A percentile compares a stretch with the other conserved stretches of the same genome.
phyloP scores from a whole-genome alignment of 768 basidiomycete genomes.

The Dioszegia hungarica region DNA sequence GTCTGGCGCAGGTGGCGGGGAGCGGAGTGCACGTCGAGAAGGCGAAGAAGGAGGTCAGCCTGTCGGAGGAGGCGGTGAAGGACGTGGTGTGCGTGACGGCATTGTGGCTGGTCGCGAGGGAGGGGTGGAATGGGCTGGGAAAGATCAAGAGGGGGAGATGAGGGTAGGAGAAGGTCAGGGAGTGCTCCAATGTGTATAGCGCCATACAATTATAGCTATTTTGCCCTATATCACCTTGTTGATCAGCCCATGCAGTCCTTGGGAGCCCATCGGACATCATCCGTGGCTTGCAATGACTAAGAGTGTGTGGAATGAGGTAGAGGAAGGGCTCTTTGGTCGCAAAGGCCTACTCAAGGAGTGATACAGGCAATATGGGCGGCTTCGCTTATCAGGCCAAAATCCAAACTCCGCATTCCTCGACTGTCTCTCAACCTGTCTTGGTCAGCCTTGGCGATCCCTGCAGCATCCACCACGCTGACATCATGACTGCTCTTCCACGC shows the following conservation, averaged over 20 bases:
- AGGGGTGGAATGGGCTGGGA: constrained; percentile 86
- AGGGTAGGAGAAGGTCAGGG: neutral
- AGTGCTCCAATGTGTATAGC: too few species aligned
- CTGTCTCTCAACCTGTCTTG: neutral
- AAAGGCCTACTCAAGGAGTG: too few species aligned
- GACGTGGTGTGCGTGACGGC: constrained; percentile 82
- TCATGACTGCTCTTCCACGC: neutral
- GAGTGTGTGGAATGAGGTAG: too few species aligned
- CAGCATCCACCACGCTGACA: neutral
- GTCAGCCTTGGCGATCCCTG: too few species aligned
- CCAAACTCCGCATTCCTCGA: neutral
- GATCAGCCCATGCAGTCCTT: too few species aligned
- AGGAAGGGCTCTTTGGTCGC: too few species aligned
- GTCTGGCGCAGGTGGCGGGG: constrained; percentile 52
- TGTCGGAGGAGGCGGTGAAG: constrained; percentile 90
- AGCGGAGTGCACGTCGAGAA: constrained; percentile 3
- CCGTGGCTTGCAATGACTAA: too few species aligned
- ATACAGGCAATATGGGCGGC: too few species aligned
- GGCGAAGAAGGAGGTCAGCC: constrained; percentile 54
- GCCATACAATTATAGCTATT: too few species aligned
- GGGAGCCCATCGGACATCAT: too few species aligned
- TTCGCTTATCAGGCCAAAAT: too few species aligned
- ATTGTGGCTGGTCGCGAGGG: constrained; percentile 85
- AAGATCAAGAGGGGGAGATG: constrained; percentile 58
- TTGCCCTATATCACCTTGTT: too few species aligned